These are phyloP conservation scores for Penicillium vulpinum DNA, from an alignment of 2,329 filamentous ascomycete species.

Conservation along the genomic window DNA sequence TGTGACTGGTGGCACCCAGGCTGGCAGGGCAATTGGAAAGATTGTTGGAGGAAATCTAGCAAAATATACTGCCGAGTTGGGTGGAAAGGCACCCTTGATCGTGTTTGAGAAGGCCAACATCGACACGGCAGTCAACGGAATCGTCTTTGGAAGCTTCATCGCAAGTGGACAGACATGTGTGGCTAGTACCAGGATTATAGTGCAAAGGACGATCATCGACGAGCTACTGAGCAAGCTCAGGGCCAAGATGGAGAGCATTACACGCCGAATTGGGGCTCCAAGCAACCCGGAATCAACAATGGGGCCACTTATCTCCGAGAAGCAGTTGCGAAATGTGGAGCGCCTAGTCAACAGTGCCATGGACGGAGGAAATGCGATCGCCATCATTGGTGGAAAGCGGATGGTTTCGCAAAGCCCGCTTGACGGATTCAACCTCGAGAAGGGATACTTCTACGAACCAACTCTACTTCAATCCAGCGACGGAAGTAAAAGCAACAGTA, in stretches of 20 bases:
- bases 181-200: slow-evolving; percentile 56
- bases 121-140: slow-evolving; percentile 31
- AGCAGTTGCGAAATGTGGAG: slow-evolving; percentile 17
- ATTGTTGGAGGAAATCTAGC: slow-evolving; percentile 36
- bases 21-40: slow-evolving; percentile 36
- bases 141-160: slow-evolving; percentile 50
- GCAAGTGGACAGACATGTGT: slow-evolving; percentile 59
- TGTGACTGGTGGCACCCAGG: slow-evolving; percentile 35
- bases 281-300: slow-evolving; percentile 17
- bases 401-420: slow-evolving; percentile 14
- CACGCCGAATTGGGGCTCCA: slow-evolving; percentile 17
- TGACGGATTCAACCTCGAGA: slow-evolving; percentile 17
- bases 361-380: background rate
- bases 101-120: slow-evolving; percentile 37
- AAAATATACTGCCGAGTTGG: slow-evolving; percentile 38
- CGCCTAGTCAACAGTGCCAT: slow-evolving; percentile 9
- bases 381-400: slow-evolving; percentile 13
- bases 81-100: slow-evolving; percentile 40
- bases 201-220: slow-evolving; percentile 47
- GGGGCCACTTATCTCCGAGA: slow-evolving; percentile 20
- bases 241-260: slow-evolving; percentile 50
- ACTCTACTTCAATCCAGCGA: slow-evolving; percentile 13
- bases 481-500: background rate
- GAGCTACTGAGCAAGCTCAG: slow-evolving; percentile 43
- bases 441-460: slow-evolving; percentile 22